Base-by-base conservation (phyloP, 164 flowering plant species). In the Dillenia turbinata region DNA sequence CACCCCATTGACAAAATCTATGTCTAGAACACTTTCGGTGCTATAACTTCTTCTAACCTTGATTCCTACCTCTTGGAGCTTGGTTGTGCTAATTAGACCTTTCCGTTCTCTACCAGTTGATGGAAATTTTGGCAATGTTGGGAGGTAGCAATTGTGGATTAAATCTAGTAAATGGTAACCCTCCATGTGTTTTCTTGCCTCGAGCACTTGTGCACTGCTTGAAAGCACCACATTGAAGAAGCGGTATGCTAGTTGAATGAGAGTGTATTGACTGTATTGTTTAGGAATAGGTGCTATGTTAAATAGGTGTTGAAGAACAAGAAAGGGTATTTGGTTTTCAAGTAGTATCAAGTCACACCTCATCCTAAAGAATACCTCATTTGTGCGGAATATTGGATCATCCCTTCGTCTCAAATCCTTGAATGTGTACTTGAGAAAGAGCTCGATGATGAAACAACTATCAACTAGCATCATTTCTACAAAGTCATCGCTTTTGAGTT, bases 401-500 rank as follows among this genome's bases (percentile, higher is more conserved):
- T 83, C 79, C 17, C 40, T 9, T 6, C 44, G 48, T 0, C 9
- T 26, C 5, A 3, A 26, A 43, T n/a, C 54, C 43, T 10, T 14
- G 10, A 11, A 0, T 40, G 24, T 9, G 46, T 12, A 12, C 16
- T 12, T 55, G n/a, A 67, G 69, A 45, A 85, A 71, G 16, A 78
- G 73, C 55, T 80, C 81, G 12, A 83, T 64, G 5, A 83, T 72
- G 55, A 86, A 83, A 57, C 83, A 74, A 10, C 88, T 83, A 59
- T 86, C 86, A 8, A 86, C 71, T 16, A 83, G 69, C 83, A 83
- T 57, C 85, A 86, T 83, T 52, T 80, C 79, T 9, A 77, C 72
- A 16, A 86, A 81, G 15, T 79, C 78, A 43, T 75, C 60, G 60
- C 80, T 70, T 52, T 70, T 61, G 7, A 80, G 68, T 15, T 17